phyloP scores from a whole-genome alignment of 192 early-diverging fungal genomes.

The Rhizoclosmatium globosum region DNA sequence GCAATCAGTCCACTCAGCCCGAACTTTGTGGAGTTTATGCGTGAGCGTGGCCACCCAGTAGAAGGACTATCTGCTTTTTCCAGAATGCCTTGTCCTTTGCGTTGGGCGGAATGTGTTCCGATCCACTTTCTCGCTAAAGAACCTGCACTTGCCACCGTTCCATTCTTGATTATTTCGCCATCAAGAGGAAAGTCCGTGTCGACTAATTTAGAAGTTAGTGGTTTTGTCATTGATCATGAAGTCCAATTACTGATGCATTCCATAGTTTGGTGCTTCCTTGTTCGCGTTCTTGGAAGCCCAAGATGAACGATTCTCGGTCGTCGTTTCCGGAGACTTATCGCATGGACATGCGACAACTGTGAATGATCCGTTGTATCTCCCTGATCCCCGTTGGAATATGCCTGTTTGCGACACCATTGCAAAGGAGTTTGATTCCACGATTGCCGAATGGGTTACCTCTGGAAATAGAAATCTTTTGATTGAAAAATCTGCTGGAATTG shows the following conservation, averaged over 20 bases:
- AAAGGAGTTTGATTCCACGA: neutral
- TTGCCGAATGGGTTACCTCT: neutral
- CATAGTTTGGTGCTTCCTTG: neutral
- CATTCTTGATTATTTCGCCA: neutral
- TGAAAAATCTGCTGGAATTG: neutral
- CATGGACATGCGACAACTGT: neutral
- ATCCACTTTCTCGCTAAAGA: neutral
- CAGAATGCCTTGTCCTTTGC: neutral
- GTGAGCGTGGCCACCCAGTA: neutral
- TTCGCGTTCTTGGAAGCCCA: neutral
- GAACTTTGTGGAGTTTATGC: neutral
- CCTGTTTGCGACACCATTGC: neutral
- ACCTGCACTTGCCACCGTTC: neutral
- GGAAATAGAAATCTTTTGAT: neutral
- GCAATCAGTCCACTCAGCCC: neutral
- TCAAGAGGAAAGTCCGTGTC: neutral
- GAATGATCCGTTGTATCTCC: slow-evolving; percentile 10
- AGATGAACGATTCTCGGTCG: slow-evolving; percentile 2
- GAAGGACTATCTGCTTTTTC: slow-evolving; percentile 6
- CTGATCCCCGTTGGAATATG: neutral
- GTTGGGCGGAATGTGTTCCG: slow-evolving; percentile 8
- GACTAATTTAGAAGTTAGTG: neutral
- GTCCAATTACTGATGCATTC: too few species aligned
- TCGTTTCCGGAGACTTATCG: slow-evolving; percentile 13
- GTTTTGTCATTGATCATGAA: too few species aligned